Evolutionary conservation across 2,329 filamentous ascomycete genomes (phyloP).

Genomic region (Pseudocercospora crystallina): DNA sequence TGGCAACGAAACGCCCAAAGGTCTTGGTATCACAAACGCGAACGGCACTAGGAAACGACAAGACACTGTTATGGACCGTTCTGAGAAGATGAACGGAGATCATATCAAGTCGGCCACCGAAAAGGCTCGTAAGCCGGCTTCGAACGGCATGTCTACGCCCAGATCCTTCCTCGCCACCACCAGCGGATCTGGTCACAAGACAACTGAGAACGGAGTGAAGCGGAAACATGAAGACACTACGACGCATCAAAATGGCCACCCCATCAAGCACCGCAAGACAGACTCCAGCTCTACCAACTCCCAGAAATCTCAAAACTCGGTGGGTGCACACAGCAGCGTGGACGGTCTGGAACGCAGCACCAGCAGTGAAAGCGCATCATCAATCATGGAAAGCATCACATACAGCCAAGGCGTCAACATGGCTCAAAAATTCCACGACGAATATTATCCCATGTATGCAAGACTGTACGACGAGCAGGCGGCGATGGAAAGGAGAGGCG

Average conservation of each 20-base stretch:
- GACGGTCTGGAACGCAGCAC: constrained; percentile 14
- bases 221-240: constrained; percentile 46
- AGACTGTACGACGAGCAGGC: constrained; percentile 52
- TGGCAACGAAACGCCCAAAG: constrained; percentile 43
- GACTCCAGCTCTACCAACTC: constrained; percentile 34
- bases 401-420: constrained; percentile 48
- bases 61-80: constrained; percentile 32
- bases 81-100: constrained; percentile 18
- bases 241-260: constrained; percentile 20
- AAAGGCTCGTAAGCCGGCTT: constrained; percentile 23
- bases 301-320: constrained; percentile 27
- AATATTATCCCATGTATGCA: constrained; percentile 59
- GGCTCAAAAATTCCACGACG: constrained; percentile 54
- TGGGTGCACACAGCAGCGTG: constrained; percentile 24
- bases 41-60: constrained; percentile 32
- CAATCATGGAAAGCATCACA: constrained; percentile 27
- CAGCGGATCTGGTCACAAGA: constrained; percentile 26
- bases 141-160: constrained; percentile 40
- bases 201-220: constrained; percentile 39
- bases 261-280: constrained; percentile 35
- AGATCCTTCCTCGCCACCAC: constrained; percentile 8
- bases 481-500: constrained; percentile 34
- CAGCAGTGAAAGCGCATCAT: constrained; percentile 28
- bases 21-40: constrained; percentile 43
- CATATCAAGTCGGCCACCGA: constrained; percentile 21